Evolutionary conservation across 2,329 filamentous ascomycete genomes (phyloP).

Genomic region (Diaporthe citri): DNA sequence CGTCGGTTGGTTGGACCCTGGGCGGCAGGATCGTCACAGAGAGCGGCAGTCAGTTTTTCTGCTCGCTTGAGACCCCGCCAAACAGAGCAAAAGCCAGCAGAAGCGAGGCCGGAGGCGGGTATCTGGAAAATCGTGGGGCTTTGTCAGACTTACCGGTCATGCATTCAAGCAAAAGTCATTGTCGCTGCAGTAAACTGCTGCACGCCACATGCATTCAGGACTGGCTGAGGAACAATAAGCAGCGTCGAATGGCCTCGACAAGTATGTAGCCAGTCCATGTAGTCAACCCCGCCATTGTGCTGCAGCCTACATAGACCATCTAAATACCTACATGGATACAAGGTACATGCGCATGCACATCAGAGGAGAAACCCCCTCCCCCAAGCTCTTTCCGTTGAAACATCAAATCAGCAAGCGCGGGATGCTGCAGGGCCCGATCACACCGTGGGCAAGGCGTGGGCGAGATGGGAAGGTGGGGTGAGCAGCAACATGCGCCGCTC

Average conservation of each 20-base stretch:
- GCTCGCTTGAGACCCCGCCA: slow-evolving; percentile 4
- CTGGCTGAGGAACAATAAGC: not conserved
- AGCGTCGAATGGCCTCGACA: not conserved
- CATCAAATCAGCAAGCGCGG: slow-evolving; percentile 8
- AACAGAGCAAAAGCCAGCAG: not conserved
- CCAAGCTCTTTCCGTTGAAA: slow-evolving; percentile 4
- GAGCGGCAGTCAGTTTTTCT: not conserved
- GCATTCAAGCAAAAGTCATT: not conserved
- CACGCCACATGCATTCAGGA: not conserved
- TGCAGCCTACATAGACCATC: not conserved
- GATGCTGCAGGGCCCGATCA: slow-evolving; percentile 21
- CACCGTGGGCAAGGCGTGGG: slow-evolving; percentile 9
- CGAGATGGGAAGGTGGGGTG: slow-evolving; percentile 6
- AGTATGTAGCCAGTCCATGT: not conserved
- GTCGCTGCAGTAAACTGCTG: not conserved
- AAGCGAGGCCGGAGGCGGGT: slow-evolving; percentile 22
- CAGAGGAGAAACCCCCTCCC: not conserved
- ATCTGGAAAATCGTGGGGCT: slow-evolving; percentile 6
- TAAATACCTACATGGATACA: not conserved
- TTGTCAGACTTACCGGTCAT: slow-evolving; percentile 25
- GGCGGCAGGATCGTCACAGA: slow-evolving; percentile 6
- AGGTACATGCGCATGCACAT: not conserved
- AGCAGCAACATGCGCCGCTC: not conserved
- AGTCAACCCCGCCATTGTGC: slow-evolving; percentile 5
- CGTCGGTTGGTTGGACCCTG: not conserved